These are phyloP conservation scores for Mimosa pudica DNA, from an alignment of 306 rosid genomes.

Conservation along the genomic window DNA sequence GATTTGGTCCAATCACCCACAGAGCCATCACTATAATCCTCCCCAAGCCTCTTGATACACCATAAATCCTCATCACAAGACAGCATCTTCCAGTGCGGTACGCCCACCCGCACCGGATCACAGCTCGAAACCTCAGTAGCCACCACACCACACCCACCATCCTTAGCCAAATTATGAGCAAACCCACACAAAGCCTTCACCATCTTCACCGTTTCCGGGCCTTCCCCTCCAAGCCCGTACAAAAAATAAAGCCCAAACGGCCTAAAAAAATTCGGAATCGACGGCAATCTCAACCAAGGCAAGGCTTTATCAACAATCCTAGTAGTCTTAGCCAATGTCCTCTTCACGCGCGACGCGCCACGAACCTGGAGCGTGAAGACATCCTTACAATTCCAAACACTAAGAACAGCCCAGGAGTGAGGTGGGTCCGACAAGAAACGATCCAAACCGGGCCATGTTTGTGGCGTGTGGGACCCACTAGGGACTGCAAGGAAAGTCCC, in stretches of 20 bases:
- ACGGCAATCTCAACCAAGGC: constrained; percentile 77
- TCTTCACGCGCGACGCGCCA: constrained; percentile 67
- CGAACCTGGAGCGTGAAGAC: constrained; percentile 71
- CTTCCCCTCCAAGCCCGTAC: constrained; percentile 85
- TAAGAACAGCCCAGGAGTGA: constrained; percentile 84
- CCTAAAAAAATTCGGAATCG: constrained; percentile 69
- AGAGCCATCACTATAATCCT: constrained; percentile 83
- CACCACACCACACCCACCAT: constrained; percentile 69
- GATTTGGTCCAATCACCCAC: constrained; percentile 98
- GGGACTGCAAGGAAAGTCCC: constrained; percentile 93
- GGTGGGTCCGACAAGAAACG: constrained; percentile 62
- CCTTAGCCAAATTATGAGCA: constrained; percentile 81
- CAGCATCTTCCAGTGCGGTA: constrained; percentile 90
- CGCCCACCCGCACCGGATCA: constrained; percentile 64
- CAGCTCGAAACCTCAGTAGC: constrained; percentile 74
- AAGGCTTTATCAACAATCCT: constrained; percentile 71
- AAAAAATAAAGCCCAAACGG: constrained; percentile 83
- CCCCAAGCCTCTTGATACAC: constrained; percentile 83
- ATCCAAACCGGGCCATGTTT: constrained; percentile 67
- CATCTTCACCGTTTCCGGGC: constrained; percentile 65
- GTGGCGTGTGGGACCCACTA: constrained; percentile 34
- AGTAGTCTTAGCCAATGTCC: constrained; percentile 60
- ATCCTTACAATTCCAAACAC: constrained; percentile 89
- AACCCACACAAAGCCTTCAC: constrained; percentile 62
- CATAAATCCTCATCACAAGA: constrained; percentile 80